A percentile compares a stretch with the other conserved stretches of the same genome.
Conservation (phyloP, 305 asterid genomes). For the Solanum chacoense region DNA sequence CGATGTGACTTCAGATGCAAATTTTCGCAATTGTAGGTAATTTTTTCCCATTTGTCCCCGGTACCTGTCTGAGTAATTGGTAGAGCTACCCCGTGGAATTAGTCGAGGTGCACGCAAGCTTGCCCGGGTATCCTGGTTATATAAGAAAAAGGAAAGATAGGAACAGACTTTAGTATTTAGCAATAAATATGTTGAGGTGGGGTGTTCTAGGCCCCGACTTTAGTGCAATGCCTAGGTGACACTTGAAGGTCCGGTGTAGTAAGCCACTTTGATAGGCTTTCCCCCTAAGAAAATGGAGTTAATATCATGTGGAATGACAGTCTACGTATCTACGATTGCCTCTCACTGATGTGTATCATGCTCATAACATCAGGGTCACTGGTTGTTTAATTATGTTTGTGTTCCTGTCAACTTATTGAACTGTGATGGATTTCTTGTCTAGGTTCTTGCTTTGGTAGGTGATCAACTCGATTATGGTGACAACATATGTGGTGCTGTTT, state of each 20-base stretch:
- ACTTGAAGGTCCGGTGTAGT: background rate
- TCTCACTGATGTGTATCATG: background rate
- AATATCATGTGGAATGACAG: background rate
- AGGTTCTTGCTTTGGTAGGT: constrained; percentile 92
- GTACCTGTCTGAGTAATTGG: background rate
- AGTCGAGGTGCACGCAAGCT: background rate
- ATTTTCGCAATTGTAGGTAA: background rate
- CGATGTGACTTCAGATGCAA: background rate
- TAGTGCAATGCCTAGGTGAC: background rate
- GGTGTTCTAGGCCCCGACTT: background rate
- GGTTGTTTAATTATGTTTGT: background rate
- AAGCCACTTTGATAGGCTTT: background rate
- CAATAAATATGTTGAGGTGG: background rate
- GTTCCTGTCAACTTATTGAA: background rate
- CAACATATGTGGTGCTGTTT: constrained; percentile 74
- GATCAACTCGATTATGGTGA: constrained; percentile 92
- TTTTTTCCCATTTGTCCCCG: background rate
- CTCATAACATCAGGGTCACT: background rate
- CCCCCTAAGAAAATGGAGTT: background rate
- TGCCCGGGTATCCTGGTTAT: background rate
- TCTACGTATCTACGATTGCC: background rate
- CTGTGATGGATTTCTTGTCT: background rate
- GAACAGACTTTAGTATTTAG: background rate
- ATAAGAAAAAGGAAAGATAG: background rate
- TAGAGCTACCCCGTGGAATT: background rate